Conservation (phyloP, 352 stramenopile species). For the Globisporangium splendens region DNA sequence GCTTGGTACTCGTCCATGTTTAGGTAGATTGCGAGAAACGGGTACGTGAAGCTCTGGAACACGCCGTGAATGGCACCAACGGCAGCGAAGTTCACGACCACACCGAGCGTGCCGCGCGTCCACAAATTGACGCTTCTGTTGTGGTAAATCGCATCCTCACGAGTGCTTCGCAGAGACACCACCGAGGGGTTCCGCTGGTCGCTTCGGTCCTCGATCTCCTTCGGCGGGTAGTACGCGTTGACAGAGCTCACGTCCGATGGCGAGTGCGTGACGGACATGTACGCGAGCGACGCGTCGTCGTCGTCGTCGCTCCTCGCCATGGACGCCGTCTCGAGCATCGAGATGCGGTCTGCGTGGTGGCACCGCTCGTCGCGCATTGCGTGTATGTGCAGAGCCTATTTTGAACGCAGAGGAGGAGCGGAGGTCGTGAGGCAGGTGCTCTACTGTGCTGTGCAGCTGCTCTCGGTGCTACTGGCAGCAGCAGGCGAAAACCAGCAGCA, state of each 20-base stretch:
- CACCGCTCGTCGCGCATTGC: too few species aligned
- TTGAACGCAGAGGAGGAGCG: too few species aligned
- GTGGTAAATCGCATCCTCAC: not conserved
- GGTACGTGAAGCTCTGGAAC: conserved; percentile 52
- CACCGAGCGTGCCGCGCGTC: conserved; percentile 31
- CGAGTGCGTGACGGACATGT: conserved; percentile 14
- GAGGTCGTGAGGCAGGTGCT: too few species aligned
- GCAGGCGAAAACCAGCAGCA: too few species aligned
- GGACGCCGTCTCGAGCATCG: conserved; percentile 26
- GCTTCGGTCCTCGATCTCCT: conserved; percentile 4
- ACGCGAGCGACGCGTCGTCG: conserved; percentile 22
- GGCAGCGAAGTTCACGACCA: conserved; percentile 54
- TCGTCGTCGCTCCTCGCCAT: conserved; percentile 16
- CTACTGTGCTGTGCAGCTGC: too few species aligned
- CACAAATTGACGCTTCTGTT: conserved; percentile 20
- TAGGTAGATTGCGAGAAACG: conserved; percentile 70
- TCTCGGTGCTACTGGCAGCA: too few species aligned
- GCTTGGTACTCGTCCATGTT: conserved; percentile 71
- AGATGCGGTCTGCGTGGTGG: conserved; percentile 11
- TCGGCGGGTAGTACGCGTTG: conserved; percentile 14
- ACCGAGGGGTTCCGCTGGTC: conserved; percentile 4
- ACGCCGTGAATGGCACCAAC: conserved; percentile 52
- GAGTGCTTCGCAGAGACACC: not conserved
- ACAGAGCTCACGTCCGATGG: conserved; percentile 12
- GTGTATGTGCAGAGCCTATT: too few species aligned